Conservation (phyloP, 345 rosid genomes). For the Bruguiera sexangula region DNA sequence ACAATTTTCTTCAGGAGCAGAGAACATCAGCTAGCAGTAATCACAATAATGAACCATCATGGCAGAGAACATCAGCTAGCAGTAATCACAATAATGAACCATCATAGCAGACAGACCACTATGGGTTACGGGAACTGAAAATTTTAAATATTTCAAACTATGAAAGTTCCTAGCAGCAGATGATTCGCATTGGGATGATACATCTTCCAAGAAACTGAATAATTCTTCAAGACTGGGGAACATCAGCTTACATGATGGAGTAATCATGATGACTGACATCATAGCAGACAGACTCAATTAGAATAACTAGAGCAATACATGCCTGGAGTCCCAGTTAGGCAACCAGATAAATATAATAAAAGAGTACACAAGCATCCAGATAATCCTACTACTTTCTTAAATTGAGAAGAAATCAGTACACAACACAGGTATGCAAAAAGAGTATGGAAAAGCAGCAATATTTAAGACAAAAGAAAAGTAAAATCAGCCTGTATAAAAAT, state of each 20-base stretch:
- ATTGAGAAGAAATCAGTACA: not conserved
- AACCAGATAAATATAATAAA: not conserved
- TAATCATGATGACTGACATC: not conserved
- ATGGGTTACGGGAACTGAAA: too few relatives aligned
- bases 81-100: not conserved
- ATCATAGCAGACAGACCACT: too few relatives aligned
- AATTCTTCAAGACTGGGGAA: not conserved
- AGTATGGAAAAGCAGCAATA: not conserved
- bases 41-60: not conserved
- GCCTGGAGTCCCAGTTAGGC: not conserved
- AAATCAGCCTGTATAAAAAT: not conserved
- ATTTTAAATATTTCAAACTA: too few relatives aligned
- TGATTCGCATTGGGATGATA: not conserved
- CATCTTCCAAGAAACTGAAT: not conserved
- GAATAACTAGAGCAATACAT: not conserved
- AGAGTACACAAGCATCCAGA: not conserved
- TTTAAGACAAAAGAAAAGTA: not conserved
- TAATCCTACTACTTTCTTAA: not conserved
- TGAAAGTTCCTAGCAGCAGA: too few relatives aligned
- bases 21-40: not conserved
- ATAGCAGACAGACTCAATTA: too few relatives aligned
- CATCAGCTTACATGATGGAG: not conserved
- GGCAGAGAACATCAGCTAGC: not conserved
- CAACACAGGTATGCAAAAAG: conserved; percentile 1
- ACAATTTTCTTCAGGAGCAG: not conserved